These are phyloP conservation scores for Debaryomyces prosopidis DNA, from an alignment of 805 yeast genomes.

Conservation along the genomic window DNA sequence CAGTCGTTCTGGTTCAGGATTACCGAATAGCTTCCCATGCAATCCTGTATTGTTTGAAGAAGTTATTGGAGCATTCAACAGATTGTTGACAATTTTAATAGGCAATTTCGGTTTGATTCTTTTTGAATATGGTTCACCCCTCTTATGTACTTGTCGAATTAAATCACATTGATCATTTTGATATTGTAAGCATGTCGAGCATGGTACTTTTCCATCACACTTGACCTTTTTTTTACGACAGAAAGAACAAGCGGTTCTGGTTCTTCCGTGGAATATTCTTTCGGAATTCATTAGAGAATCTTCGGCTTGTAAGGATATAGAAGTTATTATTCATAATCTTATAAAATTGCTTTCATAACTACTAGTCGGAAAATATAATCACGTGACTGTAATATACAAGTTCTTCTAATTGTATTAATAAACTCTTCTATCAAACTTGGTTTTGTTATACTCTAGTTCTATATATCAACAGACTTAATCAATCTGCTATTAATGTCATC, in stretches of 20 bases:
- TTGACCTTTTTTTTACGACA: conserved; percentile 21
- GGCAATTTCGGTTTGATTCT: background rate
- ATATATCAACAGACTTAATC: too few relatives aligned
- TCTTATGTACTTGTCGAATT: background rate
- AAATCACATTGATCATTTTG: background rate
- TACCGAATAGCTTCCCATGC: background rate
- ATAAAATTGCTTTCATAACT: too few relatives aligned
- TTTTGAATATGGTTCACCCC: background rate
- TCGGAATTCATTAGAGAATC: too few relatives aligned
- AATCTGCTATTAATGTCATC: too few relatives aligned
- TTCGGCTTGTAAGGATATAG: too few relatives aligned
- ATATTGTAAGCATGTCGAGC: conserved; percentile 25
- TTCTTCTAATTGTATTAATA: too few relatives aligned
- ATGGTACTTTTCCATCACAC: conserved; percentile 26
- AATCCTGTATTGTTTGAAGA: background rate
- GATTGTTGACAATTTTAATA: background rate
- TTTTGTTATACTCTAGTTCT: too few relatives aligned
- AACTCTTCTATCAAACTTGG: too few relatives aligned
- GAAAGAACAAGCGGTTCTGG: conserved; percentile 1
- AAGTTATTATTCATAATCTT: too few relatives aligned
- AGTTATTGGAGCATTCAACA: background rate
- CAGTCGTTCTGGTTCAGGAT: background rate
- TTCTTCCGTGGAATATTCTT: background rate
- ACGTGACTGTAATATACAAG: too few relatives aligned
- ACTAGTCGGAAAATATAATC: too few relatives aligned